Evolutionary conservation across 306 rosid genomes (phyloP), one percentile per base, ranked within the genome.

Genomic region (Hippophae tibetana): DNA sequence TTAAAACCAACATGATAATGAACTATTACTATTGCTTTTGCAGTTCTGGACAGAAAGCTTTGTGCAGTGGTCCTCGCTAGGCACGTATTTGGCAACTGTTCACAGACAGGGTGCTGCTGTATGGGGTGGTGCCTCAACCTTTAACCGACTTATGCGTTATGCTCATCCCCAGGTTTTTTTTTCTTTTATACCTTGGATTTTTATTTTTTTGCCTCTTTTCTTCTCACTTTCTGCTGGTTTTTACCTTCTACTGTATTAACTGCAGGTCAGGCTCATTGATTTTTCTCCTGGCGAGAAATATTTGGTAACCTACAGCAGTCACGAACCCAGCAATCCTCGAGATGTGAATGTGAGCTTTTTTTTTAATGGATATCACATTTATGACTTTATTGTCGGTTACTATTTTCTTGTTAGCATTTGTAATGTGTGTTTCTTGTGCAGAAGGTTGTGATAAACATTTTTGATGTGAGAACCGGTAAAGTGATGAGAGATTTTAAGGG

Each of bases 1-100:
- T 40, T 57, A 18, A 64, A 14, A 50, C 42, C 48, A 10, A 43
- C 38, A 9, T 23, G 46, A 11, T 43, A 7, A 13, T 6, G 65
- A 67, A 41, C 62, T 58, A 7, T 69, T 5, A 65, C 7, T 77
- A 50, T 65, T 58, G 43, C 46, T 31, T 54, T 72, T 67, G 55
- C 81, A 86, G 97, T 84, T 57, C 78, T 90, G 95, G 97, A 90
- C 95, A 0, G 97, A 90, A 51, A 87, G 95, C 75, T 90, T 77
- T 65, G 95, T 90, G 42, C 94, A 90, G 69, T 90, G 97, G 97
- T 90, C 97, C 5, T 80, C 95, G 10, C n/a, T 87, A 55, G 97
- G 94, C 23, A 90, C 97, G 31, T 90, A 87, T 76, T 74, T 90
- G 79, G 95, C 97, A 6, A 90, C 97, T 5, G 79, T 87, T 61